These are phyloP conservation scores for Pouteria glomerata DNA, from an alignment of 148 eudicot species.

Conservation along the genomic window DNA sequence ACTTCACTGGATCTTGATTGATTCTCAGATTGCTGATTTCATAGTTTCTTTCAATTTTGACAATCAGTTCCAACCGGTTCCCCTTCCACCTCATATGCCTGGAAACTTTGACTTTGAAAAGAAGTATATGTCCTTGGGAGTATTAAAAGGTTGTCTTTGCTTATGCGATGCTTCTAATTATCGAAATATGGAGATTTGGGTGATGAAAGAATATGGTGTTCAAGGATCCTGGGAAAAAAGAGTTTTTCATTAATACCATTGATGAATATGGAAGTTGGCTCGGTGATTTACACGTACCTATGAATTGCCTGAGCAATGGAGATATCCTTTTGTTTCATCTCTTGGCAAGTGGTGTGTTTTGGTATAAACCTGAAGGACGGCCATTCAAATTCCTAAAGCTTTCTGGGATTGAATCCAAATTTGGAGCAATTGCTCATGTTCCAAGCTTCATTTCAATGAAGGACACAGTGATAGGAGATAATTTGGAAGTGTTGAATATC, in stretches of 20 bases:
- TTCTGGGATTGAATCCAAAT: background rate
- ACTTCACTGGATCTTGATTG: constrained; percentile 12
- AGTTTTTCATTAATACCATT: background rate
- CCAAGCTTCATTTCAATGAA: constrained; percentile 17
- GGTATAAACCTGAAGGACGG: constrained; percentile 4
- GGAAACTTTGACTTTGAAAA: too few species aligned
- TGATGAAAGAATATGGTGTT: too few species aligned
- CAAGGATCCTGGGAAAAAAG: constrained; percentile 20
- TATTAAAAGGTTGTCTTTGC: too few species aligned
- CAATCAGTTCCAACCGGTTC: constrained; percentile 14
- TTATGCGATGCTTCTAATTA: background rate
- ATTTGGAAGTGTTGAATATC: constrained; percentile 5
- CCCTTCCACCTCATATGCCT: constrained; percentile 6
- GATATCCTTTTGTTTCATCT: constrained; percentile 10
- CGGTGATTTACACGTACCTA: background rate
- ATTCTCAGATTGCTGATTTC: too few species aligned
- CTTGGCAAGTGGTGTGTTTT: background rate
- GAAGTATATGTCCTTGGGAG: constrained; percentile 5
- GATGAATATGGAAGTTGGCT: background rate
- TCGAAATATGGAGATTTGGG: constrained; percentile 10
- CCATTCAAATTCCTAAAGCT: background rate
- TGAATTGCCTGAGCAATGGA: constrained; percentile 10
- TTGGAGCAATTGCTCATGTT: too few species aligned
- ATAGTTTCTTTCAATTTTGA: constrained; percentile 20
- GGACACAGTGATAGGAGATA: constrained; percentile 16